phyloP scores from a whole-genome alignment of 164 flowering plant species.

The Chimonanthus salicifolius region DNA sequence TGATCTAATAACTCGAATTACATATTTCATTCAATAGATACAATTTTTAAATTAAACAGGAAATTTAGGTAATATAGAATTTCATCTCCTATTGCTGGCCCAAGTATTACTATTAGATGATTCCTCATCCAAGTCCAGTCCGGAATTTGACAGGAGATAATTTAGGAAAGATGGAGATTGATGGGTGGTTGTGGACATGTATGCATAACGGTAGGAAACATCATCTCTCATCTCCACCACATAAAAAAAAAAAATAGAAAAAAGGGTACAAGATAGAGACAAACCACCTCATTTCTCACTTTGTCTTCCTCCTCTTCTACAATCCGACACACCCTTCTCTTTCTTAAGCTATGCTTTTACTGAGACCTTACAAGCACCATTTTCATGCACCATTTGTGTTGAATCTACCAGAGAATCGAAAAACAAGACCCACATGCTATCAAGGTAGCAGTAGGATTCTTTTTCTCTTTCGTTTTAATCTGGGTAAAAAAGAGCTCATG shows the following conservation, averaged over 20 bases:
- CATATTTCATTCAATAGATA: too few species aligned
- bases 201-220: background rate
- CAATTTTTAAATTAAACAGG: too few species aligned
- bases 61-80: too few species aligned
- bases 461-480: background rate
- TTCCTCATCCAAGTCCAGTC: too few species aligned
- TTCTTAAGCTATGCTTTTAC: conserved; percentile 12
- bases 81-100: too few species aligned
- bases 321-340: background rate
- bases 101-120: too few species aligned
- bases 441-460: background rate
- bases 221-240: background rate
- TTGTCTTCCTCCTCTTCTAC: background rate
- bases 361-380: conserved; percentile 10
- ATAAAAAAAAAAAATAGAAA: background rate
- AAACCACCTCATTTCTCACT: background rate
- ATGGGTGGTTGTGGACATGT: too few species aligned
- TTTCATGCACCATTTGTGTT: conserved; percentile 9
- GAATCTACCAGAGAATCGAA: conserved; percentile 9
- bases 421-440: conserved; percentile 1
- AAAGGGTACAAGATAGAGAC: too few species aligned
- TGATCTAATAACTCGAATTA: too few species aligned
- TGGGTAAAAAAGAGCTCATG: too few species aligned
- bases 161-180: too few species aligned
- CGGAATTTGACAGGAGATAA: too few species aligned